Conservation (phyloP, 2,329 filamentous ascomycete genomes). For the Aspergillus nomiae region DNA sequence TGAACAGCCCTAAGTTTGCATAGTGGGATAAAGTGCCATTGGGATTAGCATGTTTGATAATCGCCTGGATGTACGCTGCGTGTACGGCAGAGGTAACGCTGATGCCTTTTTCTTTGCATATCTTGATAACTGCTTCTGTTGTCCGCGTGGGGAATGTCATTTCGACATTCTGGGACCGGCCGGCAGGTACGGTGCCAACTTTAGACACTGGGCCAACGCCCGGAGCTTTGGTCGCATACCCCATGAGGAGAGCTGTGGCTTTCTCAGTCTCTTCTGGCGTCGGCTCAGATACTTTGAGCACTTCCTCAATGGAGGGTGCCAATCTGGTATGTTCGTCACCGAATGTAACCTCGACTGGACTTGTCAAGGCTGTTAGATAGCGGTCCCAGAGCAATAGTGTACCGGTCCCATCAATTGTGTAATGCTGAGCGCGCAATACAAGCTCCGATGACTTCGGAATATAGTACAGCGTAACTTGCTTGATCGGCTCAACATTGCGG, state of each 20-base stretch:
- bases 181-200: background rate
- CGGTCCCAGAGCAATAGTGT: background rate
- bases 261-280: background rate
- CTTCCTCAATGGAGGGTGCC: background rate
- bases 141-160: background rate
- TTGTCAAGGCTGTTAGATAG: background rate
- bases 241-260: background rate
- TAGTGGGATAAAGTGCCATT: background rate
- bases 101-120: background rate
- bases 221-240: background rate
- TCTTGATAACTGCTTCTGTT: background rate
- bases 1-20: background rate
- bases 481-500: background rate
- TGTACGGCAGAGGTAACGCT: background rate
- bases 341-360: background rate
- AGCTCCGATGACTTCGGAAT: constrained; percentile 7
- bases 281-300: background rate
- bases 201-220: background rate
- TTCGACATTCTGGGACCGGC: background rate
- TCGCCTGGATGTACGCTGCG: background rate
- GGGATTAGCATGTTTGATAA: constrained; percentile 10
- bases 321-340: background rate
- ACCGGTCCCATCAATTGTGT: background rate
- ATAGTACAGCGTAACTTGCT: constrained; percentile 12
- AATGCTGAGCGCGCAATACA: constrained; percentile 7